Evolutionary conservation across 345 rosid genomes (phyloP).

Genomic region (Orychophragmus violaceus): DNA sequence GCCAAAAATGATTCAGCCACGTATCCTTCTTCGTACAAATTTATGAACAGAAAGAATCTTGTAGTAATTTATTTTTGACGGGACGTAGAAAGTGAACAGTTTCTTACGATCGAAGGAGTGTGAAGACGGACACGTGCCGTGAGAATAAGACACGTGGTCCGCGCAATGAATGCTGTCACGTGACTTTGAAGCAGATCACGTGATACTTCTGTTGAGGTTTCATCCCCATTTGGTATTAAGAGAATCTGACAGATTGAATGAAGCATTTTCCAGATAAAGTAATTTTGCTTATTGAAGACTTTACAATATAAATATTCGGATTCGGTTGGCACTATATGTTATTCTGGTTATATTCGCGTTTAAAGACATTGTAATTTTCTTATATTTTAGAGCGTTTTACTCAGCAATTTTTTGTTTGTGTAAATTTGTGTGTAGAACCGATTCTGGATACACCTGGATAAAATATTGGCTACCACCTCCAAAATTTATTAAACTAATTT

Average conservation of each 20-base stretch:
- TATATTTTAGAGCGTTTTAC: neutral
- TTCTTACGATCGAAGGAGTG: neutral
- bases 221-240: neutral
- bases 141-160: slow-evolving; percentile 6
- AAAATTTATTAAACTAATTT: too few relatives aligned
- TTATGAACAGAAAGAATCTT: neutral
- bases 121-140: slow-evolving; percentile 13
- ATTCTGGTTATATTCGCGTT: neutral
- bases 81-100: slow-evolving; percentile 16
- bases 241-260: slow-evolving; percentile 10
- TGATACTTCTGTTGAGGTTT: slow-evolving; percentile 5
- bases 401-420: neutral
- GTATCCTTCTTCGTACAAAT: neutral
- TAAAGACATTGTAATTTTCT: too few relatives aligned
- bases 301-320: slow-evolving; percentile 1
- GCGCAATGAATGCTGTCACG: slow-evolving; percentile 1
- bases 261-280: neutral
- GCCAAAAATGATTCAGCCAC: neutral
- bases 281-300: neutral
- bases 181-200: slow-evolving; percentile 16
- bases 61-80: slow-evolving; percentile 1
- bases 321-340: neutral
- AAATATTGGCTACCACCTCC: too few relatives aligned
- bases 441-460: too few relatives aligned
- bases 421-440: too few relatives aligned